Evolutionary conservation across 768 basidiomycete species (phyloP).

Genomic region (Leccinum imitatum): DNA sequence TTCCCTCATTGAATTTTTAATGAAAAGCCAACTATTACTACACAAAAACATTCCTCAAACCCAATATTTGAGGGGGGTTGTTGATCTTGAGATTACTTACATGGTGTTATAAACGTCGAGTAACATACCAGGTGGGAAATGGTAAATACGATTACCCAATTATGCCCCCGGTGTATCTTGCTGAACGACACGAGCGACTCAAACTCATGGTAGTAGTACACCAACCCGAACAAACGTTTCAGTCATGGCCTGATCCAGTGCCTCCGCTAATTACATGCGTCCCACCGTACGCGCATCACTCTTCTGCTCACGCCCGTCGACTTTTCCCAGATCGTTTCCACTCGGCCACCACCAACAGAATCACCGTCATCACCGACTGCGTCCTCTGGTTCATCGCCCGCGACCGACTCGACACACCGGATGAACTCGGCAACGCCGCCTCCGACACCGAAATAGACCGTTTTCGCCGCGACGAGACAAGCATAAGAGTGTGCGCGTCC

Average conservation of each 20-base stretch:
- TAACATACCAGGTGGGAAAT: too few species aligned
- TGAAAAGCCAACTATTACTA: too few species aligned
- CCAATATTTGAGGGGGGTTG: too few species aligned
- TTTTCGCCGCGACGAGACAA: constrained; percentile 87
- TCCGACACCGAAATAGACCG: constrained; percentile 94
- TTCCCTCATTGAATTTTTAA: too few species aligned
- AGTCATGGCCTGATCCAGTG: background rate
- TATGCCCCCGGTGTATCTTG: too few species aligned
- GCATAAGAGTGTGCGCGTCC: constrained; percentile 22
- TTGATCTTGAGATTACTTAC: too few species aligned
- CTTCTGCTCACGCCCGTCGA: constrained; percentile 69
- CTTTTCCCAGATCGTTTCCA: constrained; percentile 64
- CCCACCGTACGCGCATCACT: constrained; percentile 66
- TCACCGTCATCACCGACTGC: background rate
- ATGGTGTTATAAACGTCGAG: background rate
- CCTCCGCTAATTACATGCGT: background rate
- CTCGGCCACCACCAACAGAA: constrained; percentile 35
- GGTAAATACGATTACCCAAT: too few species aligned
- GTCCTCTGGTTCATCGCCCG: background rate
- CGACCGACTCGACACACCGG: constrained; percentile 39
- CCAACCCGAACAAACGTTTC: too few species aligned
- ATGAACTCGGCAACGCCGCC: constrained; percentile 81
- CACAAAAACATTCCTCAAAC: too few species aligned
- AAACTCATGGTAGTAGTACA: too few species aligned
- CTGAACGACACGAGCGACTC: too few species aligned